Evolutionary conservation across 306 rosid species (phyloP), one percentile per base, ranked within the genome.

Genomic region (Glycine tomentella): DNA sequence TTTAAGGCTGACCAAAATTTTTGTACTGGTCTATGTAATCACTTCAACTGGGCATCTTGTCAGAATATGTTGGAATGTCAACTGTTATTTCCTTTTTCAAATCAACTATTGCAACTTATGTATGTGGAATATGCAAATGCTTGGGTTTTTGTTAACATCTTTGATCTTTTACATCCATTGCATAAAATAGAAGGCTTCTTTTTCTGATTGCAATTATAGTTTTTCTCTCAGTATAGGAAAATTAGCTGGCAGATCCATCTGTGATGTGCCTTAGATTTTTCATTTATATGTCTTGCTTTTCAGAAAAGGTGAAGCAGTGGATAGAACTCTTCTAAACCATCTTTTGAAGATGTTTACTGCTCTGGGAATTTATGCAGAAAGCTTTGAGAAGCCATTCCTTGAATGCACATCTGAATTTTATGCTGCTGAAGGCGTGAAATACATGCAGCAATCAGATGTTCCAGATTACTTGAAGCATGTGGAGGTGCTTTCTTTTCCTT

Each of bases 371-470:
- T 96, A 96, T 84, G 86, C 88, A n/a, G 98, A 92, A 83, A 89
- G 90, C 87, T 96, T 93, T 87, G 99, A 96, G 90, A 96, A 92
- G 92, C 92, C 93, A 83, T 96, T 96, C 87, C 97, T 96, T 78
- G 99, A 96, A 74, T 84, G 89, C 81, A 93, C 98, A 58, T 90
- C 99, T 82, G 99, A 96, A 80, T 96, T 96, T 83, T 96, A 92
- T 89, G 99, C 98, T 70, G 87, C 97, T 33, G 99, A 96, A 90
- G 99, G 98, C 79, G 86, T 92, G 90, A 87, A 92, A 87, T 94
- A 87, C 89, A 96, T 96, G 98, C 99, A 96, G 88, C 98, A 90
- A 82, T 91, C 98, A 57, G 98, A 96, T 87, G 98, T 96, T 85
- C 96, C 99, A 38, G 98, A 96, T 84, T 96, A 93, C 84, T 86